phyloP scores from a whole-genome alignment of 1,284 basidiomycete species.

The Sporisorium graminicola region DNA sequence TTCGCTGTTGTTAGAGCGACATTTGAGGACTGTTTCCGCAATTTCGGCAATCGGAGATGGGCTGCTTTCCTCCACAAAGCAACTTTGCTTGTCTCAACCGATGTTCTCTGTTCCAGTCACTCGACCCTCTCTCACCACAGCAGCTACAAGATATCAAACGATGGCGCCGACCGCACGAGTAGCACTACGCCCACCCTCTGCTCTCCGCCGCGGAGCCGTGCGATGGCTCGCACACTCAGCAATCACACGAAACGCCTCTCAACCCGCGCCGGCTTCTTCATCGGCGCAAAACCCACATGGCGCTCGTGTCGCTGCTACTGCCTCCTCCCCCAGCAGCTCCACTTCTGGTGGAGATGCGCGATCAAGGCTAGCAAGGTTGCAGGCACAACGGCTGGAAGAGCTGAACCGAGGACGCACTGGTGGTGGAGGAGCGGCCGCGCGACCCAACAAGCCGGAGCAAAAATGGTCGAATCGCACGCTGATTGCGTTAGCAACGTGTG shows the following conservation, averaged over 20 bases:
- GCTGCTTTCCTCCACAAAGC: constrained; percentile 1
- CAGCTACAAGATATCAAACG: background rate
- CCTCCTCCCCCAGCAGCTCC: background rate
- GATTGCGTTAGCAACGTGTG: constrained; percentile 43
- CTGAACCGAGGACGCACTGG: constrained; percentile 22
- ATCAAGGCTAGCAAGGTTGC: constrained; percentile 27
- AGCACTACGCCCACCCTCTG: background rate
- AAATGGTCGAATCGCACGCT: constrained; percentile 51
- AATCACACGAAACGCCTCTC: constrained; percentile 12
- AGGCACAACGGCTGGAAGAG: constrained; percentile 40
- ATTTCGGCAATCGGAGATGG: background rate
- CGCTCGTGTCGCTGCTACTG: constrained; percentile 14
- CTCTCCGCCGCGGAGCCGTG: background rate
- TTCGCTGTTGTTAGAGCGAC: constrained; percentile 3
- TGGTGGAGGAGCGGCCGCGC: constrained; percentile 1
- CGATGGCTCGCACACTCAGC: constrained; percentile 3
- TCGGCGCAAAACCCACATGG: constrained; percentile 16
- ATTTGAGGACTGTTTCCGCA: too few relatives aligned
- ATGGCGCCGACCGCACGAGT: background rate
- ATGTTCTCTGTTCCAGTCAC: background rate
- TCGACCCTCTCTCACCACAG: background rate
- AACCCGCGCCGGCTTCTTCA: constrained; percentile 18
- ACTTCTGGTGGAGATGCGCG: constrained; percentile 14
- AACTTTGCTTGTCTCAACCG: background rate
- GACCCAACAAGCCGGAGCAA: constrained; percentile 35